phyloP scores from a whole-genome alignment of 2,329 filamentous ascomycete genomes.

The Penicillium sp. region DNA sequence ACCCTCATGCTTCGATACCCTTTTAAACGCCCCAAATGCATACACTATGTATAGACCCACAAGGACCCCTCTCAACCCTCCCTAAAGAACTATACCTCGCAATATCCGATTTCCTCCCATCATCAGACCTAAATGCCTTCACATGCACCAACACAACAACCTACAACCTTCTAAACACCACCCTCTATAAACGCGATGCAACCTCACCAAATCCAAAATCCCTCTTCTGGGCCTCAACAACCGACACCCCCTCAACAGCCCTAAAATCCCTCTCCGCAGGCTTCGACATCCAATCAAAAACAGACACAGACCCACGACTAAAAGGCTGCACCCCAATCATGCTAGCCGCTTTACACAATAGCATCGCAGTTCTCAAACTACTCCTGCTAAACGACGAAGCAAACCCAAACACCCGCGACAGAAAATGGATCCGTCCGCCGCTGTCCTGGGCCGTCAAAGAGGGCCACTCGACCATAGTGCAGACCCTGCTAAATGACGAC shows the following conservation, averaged over 20 bases:
- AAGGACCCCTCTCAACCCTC: constrained; percentile 8
- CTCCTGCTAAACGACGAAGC: constrained; percentile 15
- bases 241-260: constrained; percentile 12
- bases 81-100: constrained; percentile 19
- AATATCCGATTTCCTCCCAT: constrained; percentile 15
- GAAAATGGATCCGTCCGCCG: constrained; percentile 21
- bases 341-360: constrained; percentile 21
- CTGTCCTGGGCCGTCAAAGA: constrained; percentile 23
- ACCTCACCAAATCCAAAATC: constrained; percentile 8
- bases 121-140: constrained; percentile 20
- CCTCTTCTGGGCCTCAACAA: constrained; percentile 23
- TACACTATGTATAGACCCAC: neutral
- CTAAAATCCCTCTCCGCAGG: constrained; percentile 16
- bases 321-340: constrained; percentile 21
- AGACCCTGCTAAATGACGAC: constrained; percentile 16
- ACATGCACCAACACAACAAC: constrained; percentile 13
- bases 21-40: constrained; percentile 4
- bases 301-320: constrained; percentile 12
- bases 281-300: constrained; percentile 16
- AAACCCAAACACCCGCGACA: constrained; percentile 21
- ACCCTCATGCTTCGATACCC: neutral
- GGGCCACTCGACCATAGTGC: constrained; percentile 13
- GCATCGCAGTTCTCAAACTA: constrained; percentile 7
- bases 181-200: constrained; percentile 21
- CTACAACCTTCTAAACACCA: constrained; percentile 16